Base-by-base conservation (phyloP, 2,329 filamentous ascomycete species). In the Pestalotiopsis sp. region DNA sequence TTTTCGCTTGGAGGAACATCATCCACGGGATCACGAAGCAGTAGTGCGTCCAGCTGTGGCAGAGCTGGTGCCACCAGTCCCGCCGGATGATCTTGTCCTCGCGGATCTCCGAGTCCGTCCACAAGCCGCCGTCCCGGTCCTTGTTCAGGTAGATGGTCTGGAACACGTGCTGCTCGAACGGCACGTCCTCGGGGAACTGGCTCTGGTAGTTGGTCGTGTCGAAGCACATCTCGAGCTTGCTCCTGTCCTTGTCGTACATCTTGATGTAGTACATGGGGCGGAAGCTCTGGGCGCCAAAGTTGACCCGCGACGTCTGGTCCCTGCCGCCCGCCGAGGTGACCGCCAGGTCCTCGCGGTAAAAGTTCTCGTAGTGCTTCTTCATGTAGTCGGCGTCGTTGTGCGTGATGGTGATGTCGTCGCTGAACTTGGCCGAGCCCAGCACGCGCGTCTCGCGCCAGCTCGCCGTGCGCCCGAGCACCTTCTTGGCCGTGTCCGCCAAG, bases 381-480 rank as follows among this genome's bases (percentile, higher is more conserved):
- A 93, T 91, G 80, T 92, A 93, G 12, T 84, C 80, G 5, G 81
- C 79, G 76, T 93, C 91, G 72, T 83, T 86, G 76, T 93, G 91
- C 1, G 91, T 93, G 70, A 93, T 85, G 14, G 91, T 93, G 67
- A 93, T 87, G 76, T 93, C 91, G 81, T 93, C 87, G 74, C 86
- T 88, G 77, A 92, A 89, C 69, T 88, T 89, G 11, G 91, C 91
- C 17, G 89, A 88, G n/a, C 91, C 90, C 0, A 95, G 86, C 11
- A 95, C 87, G 58, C 86, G 85, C 63, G 83, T 88, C 76, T 95
- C 92, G 52, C 86, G 83, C 82, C 87, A 83, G 7, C 86, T 86
- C 31, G 89, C 86, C 2, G 85, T 86, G 4, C 84, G 82, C 59
- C 85, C 85, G 1, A 93, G 84, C 3, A 92, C 83, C 14, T 85